phyloP scores from a whole-genome alignment of 1,284 basidiomycete species.

The Sporisorium reilianum region DNA sequence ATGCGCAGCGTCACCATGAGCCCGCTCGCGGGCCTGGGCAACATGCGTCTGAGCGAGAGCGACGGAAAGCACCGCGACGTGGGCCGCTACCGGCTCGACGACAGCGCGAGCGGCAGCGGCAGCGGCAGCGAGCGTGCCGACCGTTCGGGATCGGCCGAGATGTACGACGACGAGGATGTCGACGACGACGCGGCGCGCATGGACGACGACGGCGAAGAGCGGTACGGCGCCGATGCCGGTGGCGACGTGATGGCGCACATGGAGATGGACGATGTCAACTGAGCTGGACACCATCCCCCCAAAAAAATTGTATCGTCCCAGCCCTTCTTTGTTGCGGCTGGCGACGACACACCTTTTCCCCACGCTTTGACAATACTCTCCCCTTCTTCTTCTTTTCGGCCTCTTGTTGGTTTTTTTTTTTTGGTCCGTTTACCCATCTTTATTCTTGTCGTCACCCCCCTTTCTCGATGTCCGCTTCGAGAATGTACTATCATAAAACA shows the following conservation, averaged over 20 bases:
- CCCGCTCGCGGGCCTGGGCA: constrained; percentile 45
- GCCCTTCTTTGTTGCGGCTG: neutral
- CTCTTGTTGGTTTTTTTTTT: neutral
- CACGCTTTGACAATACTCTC: neutral
- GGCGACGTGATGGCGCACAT: constrained; percentile 67
- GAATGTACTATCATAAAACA: constrained; percentile 6
- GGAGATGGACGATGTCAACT: constrained; percentile 67
- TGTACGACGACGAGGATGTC: constrained; percentile 65
- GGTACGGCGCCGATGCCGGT: constrained; percentile 63
- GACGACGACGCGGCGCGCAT: constrained; percentile 46
- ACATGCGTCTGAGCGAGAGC: constrained; percentile 39
- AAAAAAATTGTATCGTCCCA: neutral
- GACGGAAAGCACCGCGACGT: constrained; percentile 24
- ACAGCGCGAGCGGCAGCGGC: constrained; percentile 36
- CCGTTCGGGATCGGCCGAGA: constrained; percentile 46
- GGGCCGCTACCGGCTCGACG: constrained; percentile 37
- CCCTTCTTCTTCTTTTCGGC: neutral
- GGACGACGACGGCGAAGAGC: constrained; percentile 62
- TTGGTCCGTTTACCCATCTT: neutral
- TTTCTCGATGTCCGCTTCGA: constrained; percentile 8
- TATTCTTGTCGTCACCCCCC: neutral
- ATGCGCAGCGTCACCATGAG: constrained; percentile 49
- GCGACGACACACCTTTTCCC: neutral
- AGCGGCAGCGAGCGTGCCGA: constrained; percentile 47
- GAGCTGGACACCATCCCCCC: neutral